phyloP scores from a whole-genome alignment of 1,139 yeast species.

The Yamadazyma pseudoaaseri region DNA sequence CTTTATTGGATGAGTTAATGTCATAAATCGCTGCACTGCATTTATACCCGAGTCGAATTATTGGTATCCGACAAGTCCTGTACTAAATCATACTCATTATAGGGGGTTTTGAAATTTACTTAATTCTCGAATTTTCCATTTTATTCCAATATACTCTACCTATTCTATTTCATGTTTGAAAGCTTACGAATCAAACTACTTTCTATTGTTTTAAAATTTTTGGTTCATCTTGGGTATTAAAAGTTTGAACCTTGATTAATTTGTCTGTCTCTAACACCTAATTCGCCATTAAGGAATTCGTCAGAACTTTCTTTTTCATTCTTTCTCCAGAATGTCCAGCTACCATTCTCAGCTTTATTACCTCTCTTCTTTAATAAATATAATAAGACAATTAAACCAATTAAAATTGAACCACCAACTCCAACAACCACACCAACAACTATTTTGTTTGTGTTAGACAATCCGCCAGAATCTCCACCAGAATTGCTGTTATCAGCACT shows the following conservation, averaged over 20 bases:
- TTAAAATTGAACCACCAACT: slow-evolving; percentile 44
- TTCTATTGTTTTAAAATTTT: too few species aligned
- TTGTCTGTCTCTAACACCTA: slow-evolving; percentile 50
- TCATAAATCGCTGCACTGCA: too few species aligned
- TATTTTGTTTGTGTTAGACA: slow-evolving; percentile 43
- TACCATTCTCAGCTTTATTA: slow-evolving; percentile 29
- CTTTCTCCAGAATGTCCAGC: slow-evolving; percentile 56
- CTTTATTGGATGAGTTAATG: too few species aligned
- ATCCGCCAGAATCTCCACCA: slow-evolving; percentile 24
- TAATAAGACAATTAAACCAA: slow-evolving; percentile 35
- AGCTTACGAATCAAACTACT: too few species aligned
- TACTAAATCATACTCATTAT: too few species aligned
- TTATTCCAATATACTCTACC: too few species aligned
- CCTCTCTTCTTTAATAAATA: slow-evolving; percentile 36
- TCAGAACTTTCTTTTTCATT: slow-evolving; percentile 44
- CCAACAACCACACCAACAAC: slow-evolving; percentile 55
- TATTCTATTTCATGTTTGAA: too few species aligned
- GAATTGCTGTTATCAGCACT: slow-evolving; percentile 8
- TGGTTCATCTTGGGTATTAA: slow-evolving; percentile 13
- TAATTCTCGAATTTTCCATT: too few species aligned
- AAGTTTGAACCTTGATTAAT: slow-evolving; percentile 50
- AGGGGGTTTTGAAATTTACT: too few species aligned
- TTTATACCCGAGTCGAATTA: too few species aligned
- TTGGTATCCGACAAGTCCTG: too few species aligned
- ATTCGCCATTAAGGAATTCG: slow-evolving; percentile 61